Conservation (phyloP, 1,139 yeast species). For the Debaryomycetaceae sp. region DNA sequence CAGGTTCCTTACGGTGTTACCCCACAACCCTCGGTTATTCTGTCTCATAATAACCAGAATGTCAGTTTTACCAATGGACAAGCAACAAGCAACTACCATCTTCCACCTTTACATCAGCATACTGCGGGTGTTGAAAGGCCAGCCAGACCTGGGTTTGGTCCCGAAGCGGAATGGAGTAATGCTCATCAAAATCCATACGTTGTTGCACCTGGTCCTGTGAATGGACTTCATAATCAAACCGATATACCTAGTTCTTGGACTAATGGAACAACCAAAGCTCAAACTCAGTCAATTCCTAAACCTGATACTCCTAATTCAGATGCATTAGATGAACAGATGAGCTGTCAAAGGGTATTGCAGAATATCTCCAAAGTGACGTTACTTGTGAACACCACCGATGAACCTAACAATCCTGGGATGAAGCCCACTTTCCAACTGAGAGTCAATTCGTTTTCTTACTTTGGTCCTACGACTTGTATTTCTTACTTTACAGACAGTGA, state of each 20-base stretch:
- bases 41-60: constrained; percentile 1
- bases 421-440: not conserved
- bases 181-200: not conserved
- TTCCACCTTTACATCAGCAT: not conserved
- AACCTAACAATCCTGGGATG: not conserved
- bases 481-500: constrained; percentile 7
- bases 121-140: not conserved
- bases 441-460: constrained; percentile 6
- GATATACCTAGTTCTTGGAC: not conserved
- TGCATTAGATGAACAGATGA: not conserved
- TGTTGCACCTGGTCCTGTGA: not conserved
- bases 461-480: constrained; percentile 10
- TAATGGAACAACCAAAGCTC: not conserved
- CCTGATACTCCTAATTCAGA: not conserved
- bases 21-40: not conserved
- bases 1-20: not conserved
- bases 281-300: not conserved
- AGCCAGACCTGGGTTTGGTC: not conserved
- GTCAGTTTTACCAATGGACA: not conserved
- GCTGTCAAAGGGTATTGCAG: not conserved
- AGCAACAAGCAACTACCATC: not conserved
- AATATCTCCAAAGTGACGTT: not conserved
- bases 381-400: not conserved
- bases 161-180: not conserved
- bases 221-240: not conserved